Conservation (phyloP, 768 basidiomycete genomes). For the Termitomyces sp. region DNA sequence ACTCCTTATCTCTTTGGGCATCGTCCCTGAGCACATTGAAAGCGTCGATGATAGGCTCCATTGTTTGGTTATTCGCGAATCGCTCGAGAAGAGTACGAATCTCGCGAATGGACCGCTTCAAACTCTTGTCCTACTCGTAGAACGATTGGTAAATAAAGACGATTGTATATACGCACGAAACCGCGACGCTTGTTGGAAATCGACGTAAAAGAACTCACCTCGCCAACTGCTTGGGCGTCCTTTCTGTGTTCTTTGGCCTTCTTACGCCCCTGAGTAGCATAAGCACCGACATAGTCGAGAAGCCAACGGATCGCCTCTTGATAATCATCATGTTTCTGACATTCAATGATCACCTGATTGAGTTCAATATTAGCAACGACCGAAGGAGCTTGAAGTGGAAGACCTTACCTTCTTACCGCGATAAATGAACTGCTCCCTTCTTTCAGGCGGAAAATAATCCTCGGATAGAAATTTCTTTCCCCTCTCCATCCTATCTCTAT, state of each 20-base stretch:
- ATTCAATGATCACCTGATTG: constrained; percentile 74
- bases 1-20: constrained; percentile 64
- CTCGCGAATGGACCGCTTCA: constrained; percentile 54
- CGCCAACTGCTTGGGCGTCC: constrained; percentile 15
- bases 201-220: constrained; percentile 20
- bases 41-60: constrained; percentile 66
- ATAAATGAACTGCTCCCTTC: constrained; percentile 91
- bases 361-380: neutral
- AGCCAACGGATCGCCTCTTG: constrained; percentile 78
- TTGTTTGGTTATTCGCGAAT: constrained; percentile 72
- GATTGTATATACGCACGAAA: too few relatives aligned
- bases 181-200: too few relatives aligned
- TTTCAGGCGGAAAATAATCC: constrained; percentile 86
- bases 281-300: constrained; percentile 55
- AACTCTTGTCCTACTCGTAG: constrained; percentile 37
- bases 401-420: constrained; percentile 77
- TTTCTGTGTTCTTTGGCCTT: constrained; percentile 17
- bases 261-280: constrained; percentile 44
- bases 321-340: constrained; percentile 89
- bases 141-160: neutral
- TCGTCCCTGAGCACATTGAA: constrained; percentile 70
- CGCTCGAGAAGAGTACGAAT: constrained; percentile 84
- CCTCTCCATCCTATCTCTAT: constrained; percentile 54
- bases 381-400: neutral
- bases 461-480: constrained; percentile 68